Base-by-base conservation (phyloP, 2,329 filamentous ascomycete genomes). In the Mollisia scopiformis region DNA sequence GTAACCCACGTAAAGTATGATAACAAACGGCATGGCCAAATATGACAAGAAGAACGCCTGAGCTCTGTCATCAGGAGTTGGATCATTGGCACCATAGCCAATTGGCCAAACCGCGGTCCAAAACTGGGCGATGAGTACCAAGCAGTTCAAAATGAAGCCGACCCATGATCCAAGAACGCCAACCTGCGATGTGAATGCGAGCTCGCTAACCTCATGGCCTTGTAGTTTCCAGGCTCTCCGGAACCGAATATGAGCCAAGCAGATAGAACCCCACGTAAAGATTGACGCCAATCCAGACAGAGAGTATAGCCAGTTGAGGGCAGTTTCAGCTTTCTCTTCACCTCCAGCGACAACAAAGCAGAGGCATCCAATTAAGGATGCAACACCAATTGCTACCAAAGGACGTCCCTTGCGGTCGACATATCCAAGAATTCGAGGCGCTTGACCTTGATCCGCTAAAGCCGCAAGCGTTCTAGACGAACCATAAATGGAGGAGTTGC, bases 231-330 rank as follows among this genome's bases (percentile, higher is more conserved):
- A 88, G 0, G 85, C 86, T 5, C 70, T 65, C 47, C 86, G 84
- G 81, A 88, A 88, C 23, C 87, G 85, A 69, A 90, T 88, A 68
- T 90, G 87, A 5, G 84, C 80, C 27, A 86, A 71, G 71, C 84
- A 87, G 66, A 89, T 87, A 49, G 81, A 84, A 25, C 80, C 84
- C 85, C 85, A 89, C 14, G 84, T 90, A 86, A 16, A 88, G 35
- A 88, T 78, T 30, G 82, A 79, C 14, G 82, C 80, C 1, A 88
- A 79, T 56, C 83, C 86, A 2, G 85, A 87, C 19, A 88, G 75
- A 11, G 85, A 82, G 13, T 85, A 79, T 2, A 89, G 80, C 86
- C 86, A 88, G 64, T 82, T 78, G 60, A 89, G 88, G 27, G 88
- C 80, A 0, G 75, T 71, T 6, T n/a, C 37, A 41, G 16, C 37